Conservation (phyloP, 2,329 filamentous ascomycete species). For the Stemphylium vesicarium region DNA sequence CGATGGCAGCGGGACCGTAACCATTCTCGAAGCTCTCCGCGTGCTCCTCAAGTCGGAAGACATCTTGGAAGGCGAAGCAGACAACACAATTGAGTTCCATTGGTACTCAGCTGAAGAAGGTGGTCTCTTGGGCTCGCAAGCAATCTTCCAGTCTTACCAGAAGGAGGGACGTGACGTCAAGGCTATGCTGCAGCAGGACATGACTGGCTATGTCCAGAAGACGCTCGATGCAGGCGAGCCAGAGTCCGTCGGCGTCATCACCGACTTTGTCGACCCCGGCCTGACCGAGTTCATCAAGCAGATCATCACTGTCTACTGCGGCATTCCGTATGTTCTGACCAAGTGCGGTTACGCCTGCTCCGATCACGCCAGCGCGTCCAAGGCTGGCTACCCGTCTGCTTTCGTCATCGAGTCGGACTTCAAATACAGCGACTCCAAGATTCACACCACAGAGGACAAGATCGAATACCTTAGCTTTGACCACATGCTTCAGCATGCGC, state of each 20-base stretch:
- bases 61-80: constrained; percentile 71
- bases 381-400: constrained; percentile 75
- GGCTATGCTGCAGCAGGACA: constrained; percentile 98
- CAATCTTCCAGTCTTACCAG: constrained; percentile 84
- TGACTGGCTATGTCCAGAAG: constrained; percentile 82
- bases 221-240: constrained; percentile 81
- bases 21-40: constrained; percentile 89
- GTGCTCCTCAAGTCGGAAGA: constrained; percentile 76
- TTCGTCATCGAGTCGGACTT: constrained; percentile 80
- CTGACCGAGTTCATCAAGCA: constrained; percentile 91
- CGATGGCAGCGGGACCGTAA: constrained; percentile 90
- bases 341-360: constrained; percentile 88
- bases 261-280: constrained; percentile 82
- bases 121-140: constrained; percentile 85
- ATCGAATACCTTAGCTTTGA: constrained; percentile 79
- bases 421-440: constrained; percentile 68
- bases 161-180: constrained; percentile 76
- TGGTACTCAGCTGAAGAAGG: constrained; percentile 95
- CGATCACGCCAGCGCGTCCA: constrained; percentile 75
- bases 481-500: constrained; percentile 91
- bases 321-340: constrained; percentile 84
- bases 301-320: constrained; percentile 85
- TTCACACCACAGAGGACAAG: constrained; percentile 72
- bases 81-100: constrained; percentile 94
- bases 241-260: constrained; percentile 90